Base-by-base conservation (phyloP, 1,284 basidiomycete genomes). In the Amylostereum areolatum region DNA sequence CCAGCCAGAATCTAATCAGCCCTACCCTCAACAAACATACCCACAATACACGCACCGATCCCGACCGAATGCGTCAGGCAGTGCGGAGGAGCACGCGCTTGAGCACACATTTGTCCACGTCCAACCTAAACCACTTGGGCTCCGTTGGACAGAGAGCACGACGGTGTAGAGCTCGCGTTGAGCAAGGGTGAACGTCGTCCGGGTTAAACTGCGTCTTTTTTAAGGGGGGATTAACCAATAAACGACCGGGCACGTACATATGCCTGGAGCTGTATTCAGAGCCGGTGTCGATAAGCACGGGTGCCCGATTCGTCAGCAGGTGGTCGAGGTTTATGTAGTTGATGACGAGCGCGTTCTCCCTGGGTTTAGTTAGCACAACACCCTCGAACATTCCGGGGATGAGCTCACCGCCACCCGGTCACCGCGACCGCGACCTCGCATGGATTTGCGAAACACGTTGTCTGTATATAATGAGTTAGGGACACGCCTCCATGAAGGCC, bases 251-350 rank as follows among this genome's bases (percentile, higher is more conserved):
- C 8, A 64, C 80, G 53, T 54, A 88, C 87, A 97, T 58, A 99
- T 97, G 66, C 99, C 96, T 40, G 92, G 93, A 91, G 56, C 89
- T 92, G 66, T 83, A 86, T 75, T 94, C 92, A 60, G 90, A 92
- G 33, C 87, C 92, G 1, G 93, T 94, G 57, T 97, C 94, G 50
- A 97, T 81, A 5, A 97, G 73, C 5, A 97, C 75, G 55, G 94
- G 70, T 57, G 97, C 92, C n/a, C 75, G 80, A 2, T 80, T 67
- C 37, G 77, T 72, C 5, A 94, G 68, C 30, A 86, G 60, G 51
- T 90, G 89, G 64, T 95, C 85, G 64, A 97, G 97, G 30, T 84
- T 77, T 1, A 92, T 95, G 62, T 97, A 97, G 60, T 97, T 95
- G 54, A 97, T 93, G 33, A 92, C 85, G 1, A 95, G 73, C 2